Conservation (phyloP, 768 basidiomycete genomes). For the Boletus vermiculosoides region DNA sequence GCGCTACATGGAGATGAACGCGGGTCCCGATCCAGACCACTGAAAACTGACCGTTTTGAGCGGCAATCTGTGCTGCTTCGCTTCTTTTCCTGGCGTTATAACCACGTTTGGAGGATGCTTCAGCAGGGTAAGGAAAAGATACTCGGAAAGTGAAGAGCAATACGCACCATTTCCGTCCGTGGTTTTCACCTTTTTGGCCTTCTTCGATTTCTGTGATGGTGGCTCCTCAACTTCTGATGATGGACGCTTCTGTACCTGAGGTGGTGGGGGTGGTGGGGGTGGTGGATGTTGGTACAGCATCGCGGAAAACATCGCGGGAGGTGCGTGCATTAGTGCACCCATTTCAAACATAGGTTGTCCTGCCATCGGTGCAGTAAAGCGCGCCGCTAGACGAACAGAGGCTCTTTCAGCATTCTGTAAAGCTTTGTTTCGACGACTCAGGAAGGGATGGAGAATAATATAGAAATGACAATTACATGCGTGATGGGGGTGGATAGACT, state of each 20-base stretch:
- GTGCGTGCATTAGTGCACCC: slow-evolving; percentile 32
- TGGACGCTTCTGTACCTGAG: slow-evolving; percentile 37
- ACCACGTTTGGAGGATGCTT: slow-evolving; percentile 57
- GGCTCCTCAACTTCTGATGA: slow-evolving; percentile 40
- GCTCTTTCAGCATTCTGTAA: slow-evolving; percentile 56
- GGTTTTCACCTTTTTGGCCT: slow-evolving; percentile 40
- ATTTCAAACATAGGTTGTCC: slow-evolving; percentile 34
- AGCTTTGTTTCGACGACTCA: slow-evolving; percentile 34
- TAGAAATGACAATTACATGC: slow-evolving; percentile 33
- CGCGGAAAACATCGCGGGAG: slow-evolving; percentile 28
- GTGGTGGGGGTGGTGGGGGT: slow-evolving; percentile 24
- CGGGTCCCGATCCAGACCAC: slow-evolving; percentile 11
- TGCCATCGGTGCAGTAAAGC: slow-evolving; percentile 38
- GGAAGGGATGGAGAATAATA: slow-evolving; percentile 19
- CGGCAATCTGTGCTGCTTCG: slow-evolving; percentile 64
- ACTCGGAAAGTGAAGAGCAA: slow-evolving; percentile 1
- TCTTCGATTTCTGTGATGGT: slow-evolving; percentile 47
- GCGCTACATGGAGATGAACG: slow-evolving; percentile 35
- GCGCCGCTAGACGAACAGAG: slow-evolving; percentile 58
- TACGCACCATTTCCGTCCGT: slow-evolving; percentile 35
- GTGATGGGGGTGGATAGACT: slow-evolving; percentile 29
- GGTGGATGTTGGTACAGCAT: slow-evolving; percentile 33
- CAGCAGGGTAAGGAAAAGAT: slow-evolving; percentile 14
- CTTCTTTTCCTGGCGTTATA: slow-evolving; percentile 71
- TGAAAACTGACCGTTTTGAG: slow-evolving; percentile 53